phyloP scores from a whole-genome alignment of 2,329 filamentous ascomycete species.

The Aspergillus sp. region DNA sequence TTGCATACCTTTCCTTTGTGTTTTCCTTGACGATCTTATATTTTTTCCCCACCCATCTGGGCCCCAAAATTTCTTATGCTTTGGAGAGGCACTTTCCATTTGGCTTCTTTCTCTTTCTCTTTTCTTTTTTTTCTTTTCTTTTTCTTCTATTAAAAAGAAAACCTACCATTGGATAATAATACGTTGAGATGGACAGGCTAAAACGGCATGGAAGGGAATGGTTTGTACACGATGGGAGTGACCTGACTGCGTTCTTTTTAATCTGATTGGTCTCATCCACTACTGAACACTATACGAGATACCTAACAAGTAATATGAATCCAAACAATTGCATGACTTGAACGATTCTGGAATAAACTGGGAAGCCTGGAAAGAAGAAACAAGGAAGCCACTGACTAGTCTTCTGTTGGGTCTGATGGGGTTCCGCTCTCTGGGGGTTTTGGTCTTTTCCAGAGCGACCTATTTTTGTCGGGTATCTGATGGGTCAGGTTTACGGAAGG shows the following conservation, averaged over 20 bases:
- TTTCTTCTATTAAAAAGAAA: background rate
- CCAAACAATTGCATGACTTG: constrained; percentile 12
- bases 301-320: constrained; percentile 18
- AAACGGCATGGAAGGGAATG: constrained; percentile 14
- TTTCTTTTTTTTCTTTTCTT: background rate
- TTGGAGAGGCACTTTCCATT: background rate
- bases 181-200: constrained; percentile 14
- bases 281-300: constrained; percentile 17
- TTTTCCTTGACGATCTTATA: constrained; percentile 4
- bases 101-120: constrained; percentile 6
- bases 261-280: constrained; percentile 23
- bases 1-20: constrained; percentile 7
- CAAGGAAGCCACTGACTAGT: background rate
- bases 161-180: constrained; percentile 19
- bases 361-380: background rate
- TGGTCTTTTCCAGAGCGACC: background rate
- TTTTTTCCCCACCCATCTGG: constrained; percentile 7
- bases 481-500: background rate
- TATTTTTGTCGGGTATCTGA: constrained; percentile 3
- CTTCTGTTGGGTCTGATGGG: background rate
- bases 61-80: too few relatives aligned
- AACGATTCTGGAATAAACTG: constrained; percentile 1
- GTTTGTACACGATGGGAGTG: constrained; percentile 22
- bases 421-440: background rate
- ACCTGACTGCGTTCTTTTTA: constrained; percentile 15